Evolutionary conservation across 139 green algal genomes (phyloP), one percentile per base, ranked within the genome.

Genomic region (Edaphochlamys debaryana): DNA sequence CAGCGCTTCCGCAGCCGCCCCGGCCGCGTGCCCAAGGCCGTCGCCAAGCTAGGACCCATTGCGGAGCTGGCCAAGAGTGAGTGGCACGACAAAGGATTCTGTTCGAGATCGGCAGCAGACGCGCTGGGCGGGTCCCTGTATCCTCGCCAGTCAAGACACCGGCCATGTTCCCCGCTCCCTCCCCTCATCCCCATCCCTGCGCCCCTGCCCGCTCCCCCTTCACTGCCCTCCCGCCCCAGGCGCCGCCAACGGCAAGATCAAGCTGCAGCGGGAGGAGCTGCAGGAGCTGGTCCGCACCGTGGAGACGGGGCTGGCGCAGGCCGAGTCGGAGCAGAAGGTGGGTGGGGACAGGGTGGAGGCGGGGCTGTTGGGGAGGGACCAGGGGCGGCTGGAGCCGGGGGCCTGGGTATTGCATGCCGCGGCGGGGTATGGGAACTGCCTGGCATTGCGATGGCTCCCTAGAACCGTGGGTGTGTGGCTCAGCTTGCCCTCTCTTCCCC

Each of bases 41-140:
- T 80, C 29, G 40, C 56, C 37, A 80, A 69, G 38, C 56, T 80
- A 38, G 73, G 73, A 17, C 73, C 73, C 56, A 80, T 80, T 15
- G 73, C 73, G 3, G 73, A 80, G 58, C 37, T 80, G 30, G 73
- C 73, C 37, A 80, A 80, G 73, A 70, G 73, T 80, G 54, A 69
- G 73, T 7, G 41, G 38, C 22, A 15, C 22, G 27, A 22, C 15
- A n/a, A 73, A 22, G 67, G 36, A 52, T 23, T 38, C 34, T 36
- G 32, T 45, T 27, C 5, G 64, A 17, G 64, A 69, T 4, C 5
- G 30, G 25, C 29, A 69, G 25, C 11, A 11, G 15, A 54, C 15
- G 11, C 11, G 15, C 48, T 54, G 15, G 48, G 11, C 15, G 48
- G 11, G 15, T 23, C 48, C 48, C 11, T 54, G 48, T 54, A 15